Evolutionary conservation across 163 green algal species (phyloP).

Genomic region (Scenedesmus sp.): DNA sequence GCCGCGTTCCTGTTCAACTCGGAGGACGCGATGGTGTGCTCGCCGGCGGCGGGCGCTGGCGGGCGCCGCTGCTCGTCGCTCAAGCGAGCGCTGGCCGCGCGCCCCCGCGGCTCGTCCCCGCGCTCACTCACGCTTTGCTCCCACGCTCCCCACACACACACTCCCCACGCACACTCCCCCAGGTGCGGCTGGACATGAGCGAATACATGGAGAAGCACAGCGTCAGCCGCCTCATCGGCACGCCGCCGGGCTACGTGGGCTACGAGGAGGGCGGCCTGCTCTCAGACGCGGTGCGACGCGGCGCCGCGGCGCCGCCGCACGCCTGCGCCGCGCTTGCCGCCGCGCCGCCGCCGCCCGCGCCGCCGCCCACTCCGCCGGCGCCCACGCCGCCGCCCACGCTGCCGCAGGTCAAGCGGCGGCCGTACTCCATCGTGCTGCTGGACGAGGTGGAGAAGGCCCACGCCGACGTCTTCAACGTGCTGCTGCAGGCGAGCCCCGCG

Average conservation of each 20-base stretch:
- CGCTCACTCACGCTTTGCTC: too few species aligned
- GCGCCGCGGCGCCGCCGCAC: too few species aligned
- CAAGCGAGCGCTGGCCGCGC: too few species aligned
- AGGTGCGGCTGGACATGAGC: constrained; percentile 57
- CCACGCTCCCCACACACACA: too few species aligned
- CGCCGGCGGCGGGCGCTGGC: too few species aligned
- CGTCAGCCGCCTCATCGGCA: constrained; percentile 87
- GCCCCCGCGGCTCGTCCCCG: too few species aligned
- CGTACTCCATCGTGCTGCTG: constrained; percentile 84
- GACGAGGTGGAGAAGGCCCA: constrained; percentile 89
- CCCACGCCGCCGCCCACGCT: too few species aligned
- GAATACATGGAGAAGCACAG: constrained; percentile 96
- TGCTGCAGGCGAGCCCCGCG: constrained; percentile 59
- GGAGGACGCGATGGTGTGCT: constrained; percentile 63
- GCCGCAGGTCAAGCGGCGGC: constrained; percentile 49
- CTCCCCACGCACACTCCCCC: too few species aligned
- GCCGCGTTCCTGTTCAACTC: constrained; percentile 78
- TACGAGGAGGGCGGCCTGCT: constrained; percentile 71
- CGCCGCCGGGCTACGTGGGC: constrained; percentile 90
- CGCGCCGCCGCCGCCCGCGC: too few species aligned
- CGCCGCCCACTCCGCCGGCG: too few species aligned
- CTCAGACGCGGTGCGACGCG: constrained; percentile 66
- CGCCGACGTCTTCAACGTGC: constrained; percentile 76
- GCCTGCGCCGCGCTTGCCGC: too few species aligned
- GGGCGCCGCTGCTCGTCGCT: too few species aligned